Evolutionary conservation across 371 early-diverging fungal genomes (phyloP), one percentile per base, ranked within the genome.

Genomic region (Haplosporangium sp.): DNA sequence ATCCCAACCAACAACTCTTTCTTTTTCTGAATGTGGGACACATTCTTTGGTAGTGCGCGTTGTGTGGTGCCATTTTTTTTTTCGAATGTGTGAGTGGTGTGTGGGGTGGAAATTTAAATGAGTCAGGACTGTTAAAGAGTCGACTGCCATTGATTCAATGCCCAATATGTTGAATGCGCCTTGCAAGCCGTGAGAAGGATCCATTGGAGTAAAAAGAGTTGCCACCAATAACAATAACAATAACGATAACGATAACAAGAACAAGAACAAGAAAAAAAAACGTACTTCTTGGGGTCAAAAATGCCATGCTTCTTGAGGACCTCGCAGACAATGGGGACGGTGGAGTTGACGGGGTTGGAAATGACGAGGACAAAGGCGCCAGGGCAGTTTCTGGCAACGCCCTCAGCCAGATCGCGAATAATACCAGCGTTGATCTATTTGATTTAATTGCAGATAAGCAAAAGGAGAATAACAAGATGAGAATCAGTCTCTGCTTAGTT

Each of bases 301-400:
- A 96, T 94, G 55, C 91, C 91, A 68, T 86, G 86, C 81, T 90
- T 84, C 84, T 93, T 94, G 75, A 94, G 89, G 37, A 91, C 92
- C 81, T 95, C 94, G 51, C 89, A 84, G 16, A 91, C 91, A 68
- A 95, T 92, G 53, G 94, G 93, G 37, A 95, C 95, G 29, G 94
- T 95, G 38, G 94, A 93, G 86, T 95, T 95, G 73, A 95, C 95
- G 57, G 95, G 95, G 87, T 95, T 95, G 62, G 94, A 90, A 72
- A 95, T 94, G 71, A 95, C 86, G 48, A 86, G 83, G 69, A 93
- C 84, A 79, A 89, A 86, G 12, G 95, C 95, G 69, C 88, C 90
- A 66, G 95, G 95, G 68, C 89, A 88, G 84, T 89, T 89, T 82
- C 88, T 89, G 73, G 93, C 94, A 60, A 87, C 85, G 51, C 87